Base-by-base conservation (phyloP, 352 stramenopile species). In the Globisporangium camurandrum region DNA sequence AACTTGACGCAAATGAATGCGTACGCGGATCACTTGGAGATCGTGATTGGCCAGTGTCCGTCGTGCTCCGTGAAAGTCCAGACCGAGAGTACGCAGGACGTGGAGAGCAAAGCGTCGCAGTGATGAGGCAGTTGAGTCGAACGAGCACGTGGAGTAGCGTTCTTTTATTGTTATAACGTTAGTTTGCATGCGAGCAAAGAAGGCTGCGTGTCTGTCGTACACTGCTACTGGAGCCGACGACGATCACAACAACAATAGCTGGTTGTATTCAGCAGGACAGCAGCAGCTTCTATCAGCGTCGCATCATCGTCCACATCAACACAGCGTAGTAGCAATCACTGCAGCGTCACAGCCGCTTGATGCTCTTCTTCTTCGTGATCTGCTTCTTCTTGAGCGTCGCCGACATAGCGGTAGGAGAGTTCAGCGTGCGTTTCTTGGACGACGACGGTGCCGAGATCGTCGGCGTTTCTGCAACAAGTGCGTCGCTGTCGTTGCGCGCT, bases 1-100 rank as follows among this genome's bases (percentile, higher is more conserved):
- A 90, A 86, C 37, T 51, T 90, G 54, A 64, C 62, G 16, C 79
- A 90, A 44, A 82, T 90, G 61, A 90, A 90, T 52, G 68, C 56
- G 42, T 90, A 90, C 42, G 79, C 79, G 10, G 79, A 90, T 51
- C 79, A 90, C 42, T 51, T 90, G 11, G 79, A 90, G 50, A 62
- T 86, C 53, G 59, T 90, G 2, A 90, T 90, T 47, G 63, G 58
- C 14, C 75, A 88, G 43, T 90, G 79, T 22, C 61, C 74, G 14
- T 70, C 72, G 16, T 90, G 79, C 54, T 81, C 75, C 26, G 56
- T 70, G 45, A 90, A 90, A 49, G 62, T 90, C 9, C 79, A 86
- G 54, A 83, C 60, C 33, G 75, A 84, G 36, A 74, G 60, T 46
- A 86, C 78, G 22, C 72, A 87, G 51, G 70, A 79, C 33, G 64